Base-by-base conservation (phyloP, 2,329 filamentous ascomycete genomes). In the Venturiaceae sp. region DNA sequence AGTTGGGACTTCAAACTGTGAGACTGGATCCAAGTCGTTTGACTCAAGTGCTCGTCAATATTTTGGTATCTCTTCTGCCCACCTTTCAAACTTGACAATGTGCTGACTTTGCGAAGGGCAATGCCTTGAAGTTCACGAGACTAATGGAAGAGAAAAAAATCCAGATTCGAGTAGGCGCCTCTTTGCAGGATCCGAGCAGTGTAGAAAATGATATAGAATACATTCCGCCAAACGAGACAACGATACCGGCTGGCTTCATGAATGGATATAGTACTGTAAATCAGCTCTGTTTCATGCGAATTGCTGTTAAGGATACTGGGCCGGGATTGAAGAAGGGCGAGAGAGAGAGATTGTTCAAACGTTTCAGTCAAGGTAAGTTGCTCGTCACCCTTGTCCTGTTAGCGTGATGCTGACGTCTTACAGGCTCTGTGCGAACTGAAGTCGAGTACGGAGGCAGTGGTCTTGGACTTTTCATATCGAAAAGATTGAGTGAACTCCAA, bases 401-500 rank as follows among this genome's bases (percentile, higher is more conserved):
- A 80, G 82, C 9, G 86, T 89, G 69, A 83, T 2, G 7, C 39
- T 44, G 39, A 44, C 11, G 11, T 2, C 14, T 21, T 9, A 16
- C 19, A 44, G 84, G 84, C 0, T 84, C 79, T 13, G 80, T 84
- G 5, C 81, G 79, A 58, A 88, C 84, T 0, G 84, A 87, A 14
- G 36, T 58, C 26, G 44, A 46, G 11, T 54, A 58, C 26, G 56
- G 56, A 14, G 56, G 56, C n/a, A 37, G 30, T 30, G 56, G 56
- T 14, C 30, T 58, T 1, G 86, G 86, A 0, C 74, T 89, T 0
- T 88, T 87, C 66, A 88, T 89, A 59, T 85, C 80, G 52, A 77
- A 83, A 19, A 78, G 84, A 39, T 75, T 90, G 13, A 83, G 83
- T 1, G 84, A 88, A 65, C 75, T 88, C 36, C 85, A 87, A 63